Evolutionary conservation across 2,329 filamentous ascomycete genomes (phyloP), one percentile per base, ranked within the genome.

Genomic region (Dendryphion nanum): DNA sequence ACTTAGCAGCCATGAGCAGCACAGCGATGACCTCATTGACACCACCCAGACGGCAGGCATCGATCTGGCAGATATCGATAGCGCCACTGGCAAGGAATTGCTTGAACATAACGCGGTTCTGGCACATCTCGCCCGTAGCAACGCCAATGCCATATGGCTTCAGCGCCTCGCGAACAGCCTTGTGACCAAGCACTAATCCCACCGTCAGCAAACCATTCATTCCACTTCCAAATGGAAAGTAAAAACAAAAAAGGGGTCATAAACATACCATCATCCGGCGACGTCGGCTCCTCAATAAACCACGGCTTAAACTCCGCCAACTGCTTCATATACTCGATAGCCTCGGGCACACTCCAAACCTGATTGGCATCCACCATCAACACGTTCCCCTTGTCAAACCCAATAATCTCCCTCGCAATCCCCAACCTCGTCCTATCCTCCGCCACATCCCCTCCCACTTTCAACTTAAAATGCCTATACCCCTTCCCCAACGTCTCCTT

Each of bases 291-390:
- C 71, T 95, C 89, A 61, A 95, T 95, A 71, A 95, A 95, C 86
- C 88, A 93, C 6, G 86, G 86, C 74, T 86, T 85, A 73, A 89
- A 95, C 54, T 89, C 82, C 40, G 79, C 79, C 32, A 95, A 81
- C 59, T 88, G 68, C 59, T 83, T 78, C 88, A 95, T 94, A 73
- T 91, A 89, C 45, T 78, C 79, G 53, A 95, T 89, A 6, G 89
- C 89, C 69, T 95, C 88, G 1, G 88, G 87, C 23, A 95, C 89
- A 35, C 83, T 88, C 89, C 89, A 95, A 42, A 93, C 74, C 73
- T 95, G 89, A 71, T 95, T 95, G 35, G 89, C 89, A 70, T 95
- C 89, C 10, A 94, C 83, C 89, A 95, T 95, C 53, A 95, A 76
- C 36, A 91, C 78, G 65, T 91, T 91, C 42, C 84, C 89, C 60